phyloP scores from a whole-genome alignment of 768 basidiomycete genomes.

The Pulveroboletus frians region DNA sequence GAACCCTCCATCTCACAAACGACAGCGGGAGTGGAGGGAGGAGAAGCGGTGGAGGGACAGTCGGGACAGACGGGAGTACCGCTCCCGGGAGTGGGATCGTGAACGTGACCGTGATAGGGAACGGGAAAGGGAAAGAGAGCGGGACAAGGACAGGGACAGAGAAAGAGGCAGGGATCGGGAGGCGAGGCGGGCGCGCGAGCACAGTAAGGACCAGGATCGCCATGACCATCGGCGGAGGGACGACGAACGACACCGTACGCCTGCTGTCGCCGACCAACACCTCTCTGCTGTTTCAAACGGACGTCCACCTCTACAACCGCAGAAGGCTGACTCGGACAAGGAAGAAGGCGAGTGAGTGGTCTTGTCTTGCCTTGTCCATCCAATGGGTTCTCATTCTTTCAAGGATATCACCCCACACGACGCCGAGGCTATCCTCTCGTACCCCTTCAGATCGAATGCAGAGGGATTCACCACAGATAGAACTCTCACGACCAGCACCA shows the following conservation, averaged over 20 bases:
- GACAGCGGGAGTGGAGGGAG: conserved; percentile 62
- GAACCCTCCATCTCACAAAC: conserved; percentile 37
- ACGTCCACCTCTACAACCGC: conserved; percentile 12
- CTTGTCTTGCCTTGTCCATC: not conserved
- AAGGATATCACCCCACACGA: conserved; percentile 63
- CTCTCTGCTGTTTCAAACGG: conserved; percentile 19
- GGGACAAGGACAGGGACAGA: conserved; percentile 32
- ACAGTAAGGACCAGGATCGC: conserved; percentile 27
- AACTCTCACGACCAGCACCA: conserved; percentile 9
- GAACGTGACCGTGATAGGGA: conserved; percentile 13
- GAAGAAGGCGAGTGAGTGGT: conserved; percentile 93
- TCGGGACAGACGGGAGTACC: conserved; percentile 32
- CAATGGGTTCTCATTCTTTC: conserved; percentile 6
- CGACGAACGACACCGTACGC: conserved; percentile 25
- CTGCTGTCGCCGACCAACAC: conserved; percentile 7
- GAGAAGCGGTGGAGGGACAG: conserved; percentile 39
- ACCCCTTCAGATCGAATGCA: conserved; percentile 23
- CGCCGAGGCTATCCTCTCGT: conserved; percentile 22
- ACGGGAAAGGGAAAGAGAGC: conserved; percentile 30
- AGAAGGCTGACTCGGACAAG: conserved; percentile 52
- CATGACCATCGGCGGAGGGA: conserved; percentile 30
- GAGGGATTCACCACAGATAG: conserved; percentile 15
- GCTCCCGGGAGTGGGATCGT: conserved; percentile 34
- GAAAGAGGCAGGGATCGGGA: conserved; percentile 35
- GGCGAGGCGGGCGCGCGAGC: conserved; percentile 30